A percentile compares a stretch with the other conserved stretches of the same genome.
These are phyloP conservation scores for Neurospora cerealis DNA, from an alignment of 495 filamentous ascomycete species.

Conservation along the genomic window DNA sequence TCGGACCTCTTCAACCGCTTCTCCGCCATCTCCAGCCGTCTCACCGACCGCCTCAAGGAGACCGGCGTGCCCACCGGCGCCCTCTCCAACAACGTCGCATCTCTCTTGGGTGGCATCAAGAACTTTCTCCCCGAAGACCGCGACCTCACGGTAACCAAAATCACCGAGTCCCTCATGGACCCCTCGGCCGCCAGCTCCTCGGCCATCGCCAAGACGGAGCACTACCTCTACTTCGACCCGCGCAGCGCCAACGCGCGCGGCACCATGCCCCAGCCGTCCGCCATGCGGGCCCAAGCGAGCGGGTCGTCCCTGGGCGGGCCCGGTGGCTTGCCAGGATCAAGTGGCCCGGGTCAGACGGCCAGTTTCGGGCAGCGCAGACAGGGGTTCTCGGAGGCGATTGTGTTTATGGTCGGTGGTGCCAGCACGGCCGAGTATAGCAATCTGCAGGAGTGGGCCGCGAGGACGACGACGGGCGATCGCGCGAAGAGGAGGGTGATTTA, in stretches of 20 bases:
- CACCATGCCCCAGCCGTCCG: conserved; percentile 71
- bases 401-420: conserved; percentile 93
- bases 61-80: conserved; percentile 56
- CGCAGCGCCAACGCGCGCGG: conserved; percentile 85
- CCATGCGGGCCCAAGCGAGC: conserved; percentile 27
- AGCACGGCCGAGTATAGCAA: conserved; percentile 99
- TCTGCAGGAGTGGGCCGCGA: conserved; percentile 86
- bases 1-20: conserved; percentile 83
- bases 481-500: conserved; percentile 76
- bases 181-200: conserved; percentile 78
- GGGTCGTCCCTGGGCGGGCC: conserved; percentile 19
- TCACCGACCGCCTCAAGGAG: conserved; percentile 90
- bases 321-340: conserved; percentile 33
- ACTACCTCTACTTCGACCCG: conserved; percentile 98
- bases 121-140: conserved; percentile 94
- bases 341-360: conserved; percentile 58
- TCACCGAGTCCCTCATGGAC: conserved; percentile 98
- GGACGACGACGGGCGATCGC: conserved; percentile 48
- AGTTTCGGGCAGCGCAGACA: conserved; percentile 91
- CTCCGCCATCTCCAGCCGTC: conserved; percentile 73
- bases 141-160: conserved; percentile 93
- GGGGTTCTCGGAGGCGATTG: conserved; percentile 89
- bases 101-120: conserved; percentile 94
- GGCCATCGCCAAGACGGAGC: conserved; percentile 93
- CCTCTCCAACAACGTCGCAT: conserved; percentile 72